These are phyloP conservation scores for Inga leiocalycina DNA, from an alignment of 306 rosid species.

Conservation along the genomic window DNA sequence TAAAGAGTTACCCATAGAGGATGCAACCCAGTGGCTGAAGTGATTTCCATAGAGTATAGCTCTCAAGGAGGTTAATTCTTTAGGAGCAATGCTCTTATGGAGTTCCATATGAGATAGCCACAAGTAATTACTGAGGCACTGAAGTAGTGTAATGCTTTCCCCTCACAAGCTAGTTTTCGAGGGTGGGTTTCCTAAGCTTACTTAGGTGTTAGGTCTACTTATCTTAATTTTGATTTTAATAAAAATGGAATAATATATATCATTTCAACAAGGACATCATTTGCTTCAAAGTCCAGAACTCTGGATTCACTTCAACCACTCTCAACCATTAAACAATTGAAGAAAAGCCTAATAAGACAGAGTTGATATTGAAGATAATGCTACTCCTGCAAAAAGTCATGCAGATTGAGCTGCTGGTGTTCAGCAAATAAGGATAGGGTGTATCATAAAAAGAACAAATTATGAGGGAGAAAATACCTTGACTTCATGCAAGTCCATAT, in stretches of 20 bases:
- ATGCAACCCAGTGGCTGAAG: not conserved
- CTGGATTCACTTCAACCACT: slow-evolving; percentile 12
- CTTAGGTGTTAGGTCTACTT: not conserved
- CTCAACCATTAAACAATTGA: slow-evolving; percentile 19
- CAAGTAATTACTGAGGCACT: not conserved
- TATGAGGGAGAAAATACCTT: slow-evolving; percentile 59
- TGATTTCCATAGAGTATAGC: not conserved
- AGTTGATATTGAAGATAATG: slow-evolving; percentile 19
- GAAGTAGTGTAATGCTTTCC: not conserved
- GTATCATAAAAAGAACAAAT: slow-evolving; percentile 1
- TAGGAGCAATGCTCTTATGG: not conserved
- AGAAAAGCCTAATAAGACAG: slow-evolving; percentile 14
- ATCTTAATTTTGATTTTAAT: not conserved
- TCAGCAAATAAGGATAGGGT: slow-evolving; percentile 13
- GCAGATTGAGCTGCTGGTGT: not conserved
- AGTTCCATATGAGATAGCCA: not conserved
- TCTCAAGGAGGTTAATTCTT: not conserved
- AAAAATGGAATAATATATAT: slow-evolving; percentile 17
- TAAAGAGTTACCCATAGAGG: not conserved
- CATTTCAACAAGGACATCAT: slow-evolving; percentile 19
- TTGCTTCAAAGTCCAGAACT: slow-evolving; percentile 2
- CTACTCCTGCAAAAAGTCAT: not conserved
- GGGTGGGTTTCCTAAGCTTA: not conserved
- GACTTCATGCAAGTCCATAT: slow-evolving; percentile 93
- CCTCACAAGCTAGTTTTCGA: not conserved